Percentiles rank a stretch among this genome's conserved stretches.
Evolutionary conservation across 805 yeast genomes (phyloP).

Genomic region (Cyberlindnera amylophila): DNA sequence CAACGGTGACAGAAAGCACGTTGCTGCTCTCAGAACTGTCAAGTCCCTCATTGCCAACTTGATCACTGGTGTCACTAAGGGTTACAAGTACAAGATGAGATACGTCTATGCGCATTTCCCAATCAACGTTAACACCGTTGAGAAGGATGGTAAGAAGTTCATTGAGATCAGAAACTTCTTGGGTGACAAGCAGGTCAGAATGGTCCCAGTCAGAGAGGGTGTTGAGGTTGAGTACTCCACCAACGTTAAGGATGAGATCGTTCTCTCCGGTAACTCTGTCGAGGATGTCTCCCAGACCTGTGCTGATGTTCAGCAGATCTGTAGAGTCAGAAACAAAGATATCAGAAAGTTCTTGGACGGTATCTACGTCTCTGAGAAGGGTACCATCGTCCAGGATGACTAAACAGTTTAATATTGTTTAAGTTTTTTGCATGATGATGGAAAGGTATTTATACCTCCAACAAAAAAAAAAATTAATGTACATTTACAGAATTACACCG

Average conservation of each 20-base stretch:
- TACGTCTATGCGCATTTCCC: constrained; percentile 99
- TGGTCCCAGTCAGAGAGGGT: constrained; percentile 82
- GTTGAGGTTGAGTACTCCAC: constrained; percentile 79
- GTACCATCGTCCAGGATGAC: constrained; percentile 70
- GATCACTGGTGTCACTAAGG: constrained; percentile 98
- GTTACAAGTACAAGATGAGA: constrained; percentile 99
- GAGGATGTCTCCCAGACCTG: constrained; percentile 97
- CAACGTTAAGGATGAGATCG: constrained; percentile 89
- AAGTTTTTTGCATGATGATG: constrained; percentile 1
- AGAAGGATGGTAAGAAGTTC: constrained; percentile 64
- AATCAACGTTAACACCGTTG: constrained; percentile 91
- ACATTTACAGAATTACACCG: constrained; percentile 4
- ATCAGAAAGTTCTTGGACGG: constrained; percentile 99
- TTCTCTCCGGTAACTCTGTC: constrained; percentile 90
- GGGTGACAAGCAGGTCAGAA: constrained; percentile 98
- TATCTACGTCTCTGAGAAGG: constrained; percentile 97
- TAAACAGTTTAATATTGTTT: constrained; percentile 18
- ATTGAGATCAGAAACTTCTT: constrained; percentile 99
- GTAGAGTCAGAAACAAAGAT: constrained; percentile 99
- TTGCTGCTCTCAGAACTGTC: constrained; percentile 98
- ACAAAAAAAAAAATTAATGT: constrained; percentile 8
- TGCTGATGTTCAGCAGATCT: constrained; percentile 96
- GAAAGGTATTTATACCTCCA: too few relatives aligned
- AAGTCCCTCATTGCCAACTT: constrained; percentile 91
- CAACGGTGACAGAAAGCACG: constrained; percentile 99